phyloP scores from a whole-genome alignment of 75 land plant species.

The Picea glauca region DNA sequence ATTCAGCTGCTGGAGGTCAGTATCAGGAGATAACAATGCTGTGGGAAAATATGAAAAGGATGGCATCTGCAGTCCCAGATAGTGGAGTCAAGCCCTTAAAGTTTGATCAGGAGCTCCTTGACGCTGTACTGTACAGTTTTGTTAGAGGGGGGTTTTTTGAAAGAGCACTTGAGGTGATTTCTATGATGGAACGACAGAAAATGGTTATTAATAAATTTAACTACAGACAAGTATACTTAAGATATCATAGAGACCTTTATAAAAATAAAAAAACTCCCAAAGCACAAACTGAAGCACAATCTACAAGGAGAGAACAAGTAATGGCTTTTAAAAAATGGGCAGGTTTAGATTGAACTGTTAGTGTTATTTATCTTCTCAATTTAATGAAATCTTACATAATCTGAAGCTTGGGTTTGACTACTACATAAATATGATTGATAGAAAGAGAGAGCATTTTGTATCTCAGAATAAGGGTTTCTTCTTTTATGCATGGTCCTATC shows the following conservation, averaged over 20 bases:
- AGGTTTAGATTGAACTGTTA: slow-evolving; percentile 24
- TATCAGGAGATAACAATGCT: slow-evolving; percentile 62
- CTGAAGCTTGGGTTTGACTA: too few relatives aligned
- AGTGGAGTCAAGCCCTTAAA: slow-evolving; percentile 21
- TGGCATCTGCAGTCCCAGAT: slow-evolving; percentile 18
- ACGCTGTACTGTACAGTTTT: slow-evolving; percentile 62
- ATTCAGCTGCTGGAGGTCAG: slow-evolving; percentile 57
- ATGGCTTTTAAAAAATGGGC: slow-evolving; percentile 62
- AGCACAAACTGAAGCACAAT: slow-evolving; percentile 51
- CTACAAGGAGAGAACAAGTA: slow-evolving; percentile 51
- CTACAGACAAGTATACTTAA: slow-evolving; percentile 46
- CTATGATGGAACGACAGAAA: slow-evolving; percentile 45
- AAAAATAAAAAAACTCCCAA: slow-evolving; percentile 47
- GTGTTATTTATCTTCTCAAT: too few relatives aligned
- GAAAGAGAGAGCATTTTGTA: too few relatives aligned
- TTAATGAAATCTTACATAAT: too few relatives aligned
- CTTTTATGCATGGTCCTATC: too few relatives aligned
- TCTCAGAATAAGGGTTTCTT: too few relatives aligned
- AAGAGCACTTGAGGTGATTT: slow-evolving; percentile 57
- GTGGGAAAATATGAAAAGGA: slow-evolving; percentile 64
- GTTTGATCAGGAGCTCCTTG: slow-evolving; percentile 70
- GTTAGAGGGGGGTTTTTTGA: slow-evolving; percentile 62
- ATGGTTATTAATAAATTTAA: slow-evolving; percentile 64
- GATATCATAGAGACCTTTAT: slow-evolving; percentile 53
- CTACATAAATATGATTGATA: too few relatives aligned